Evolutionary conservation across 768 basidiomycete species (phyloP), one percentile per base, ranked within the genome.

Genomic region (Pleurotus eryngii): DNA sequence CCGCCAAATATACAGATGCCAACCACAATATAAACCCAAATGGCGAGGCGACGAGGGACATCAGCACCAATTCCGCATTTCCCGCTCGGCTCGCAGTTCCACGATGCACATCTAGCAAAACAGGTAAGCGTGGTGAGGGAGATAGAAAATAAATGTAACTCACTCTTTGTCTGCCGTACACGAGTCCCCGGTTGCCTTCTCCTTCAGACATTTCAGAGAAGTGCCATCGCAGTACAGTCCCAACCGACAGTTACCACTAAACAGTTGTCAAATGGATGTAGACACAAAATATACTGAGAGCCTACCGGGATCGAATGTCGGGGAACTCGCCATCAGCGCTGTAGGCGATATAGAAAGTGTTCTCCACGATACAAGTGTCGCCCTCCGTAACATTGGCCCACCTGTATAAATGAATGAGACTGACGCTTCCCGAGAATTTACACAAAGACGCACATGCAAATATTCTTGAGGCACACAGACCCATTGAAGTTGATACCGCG

Each of bases 241-340:
- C 15, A 83, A 68, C 15, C 70, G 76, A 65, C 93, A 96, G 68
- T 94, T 89, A 37, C 81, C 86, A 39, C 89, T 89, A 63, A 37
- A 27, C 46, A 39, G 12, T 48, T 48, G 30, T 54, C 56, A 27
- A 53, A 30, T 55, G 49, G 17, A 11, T 49, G 15, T 46, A 46
- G 6, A n/a, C 27, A 26, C 11, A 55, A 5, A n/a, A 18, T 6
- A 17, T 12, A 17, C 3, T 22, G n/a, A 18, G 46, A 20, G 67
- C 76, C 30, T 64, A 90, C 92, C 92, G 82, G 57, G 92, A 93
- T 2, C 93, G 85, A 53, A 94, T 85, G 68, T 90, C 84, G 46
- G 89, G 79, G 60, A 86, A 91, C 67, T 89, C 85, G 3, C 73
- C 73, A 43, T 72, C 76, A 2, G 61, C 61, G 0, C 81, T 76